These are phyloP conservation scores for Penicillium pulvis DNA, from an alignment of 495 filamentous ascomycete species.

Conservation along the genomic window DNA sequence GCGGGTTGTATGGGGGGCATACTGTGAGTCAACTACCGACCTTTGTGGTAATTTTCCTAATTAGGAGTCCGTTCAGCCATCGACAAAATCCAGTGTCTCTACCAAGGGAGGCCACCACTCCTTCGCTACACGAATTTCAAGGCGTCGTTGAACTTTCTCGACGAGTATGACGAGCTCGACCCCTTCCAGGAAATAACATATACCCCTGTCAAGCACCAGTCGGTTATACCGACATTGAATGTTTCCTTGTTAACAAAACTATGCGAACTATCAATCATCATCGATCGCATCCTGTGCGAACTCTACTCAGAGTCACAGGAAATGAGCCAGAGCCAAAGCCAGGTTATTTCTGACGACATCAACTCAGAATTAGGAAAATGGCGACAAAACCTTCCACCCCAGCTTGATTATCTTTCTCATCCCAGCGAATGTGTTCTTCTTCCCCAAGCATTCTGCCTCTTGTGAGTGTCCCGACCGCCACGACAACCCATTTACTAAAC, in stretches of 20 bases:
- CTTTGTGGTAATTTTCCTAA: too few relatives aligned
- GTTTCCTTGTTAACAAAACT: constrained; percentile 34
- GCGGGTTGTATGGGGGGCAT: constrained; percentile 45
- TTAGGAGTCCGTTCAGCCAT: too few relatives aligned
- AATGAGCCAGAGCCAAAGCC: constrained; percentile 17
- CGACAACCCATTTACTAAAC: neutral
- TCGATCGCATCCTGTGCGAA: constrained; percentile 32
- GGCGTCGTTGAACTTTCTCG: constrained; percentile 30
- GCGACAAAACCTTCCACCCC: constrained; percentile 26
- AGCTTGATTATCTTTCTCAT: constrained; percentile 28
- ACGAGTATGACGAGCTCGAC: constrained; percentile 40
- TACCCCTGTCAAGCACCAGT: constrained; percentile 8
- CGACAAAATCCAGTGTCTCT: constrained; percentile 39
- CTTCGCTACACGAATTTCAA: constrained; percentile 33
- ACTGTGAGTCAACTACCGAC: constrained; percentile 25
- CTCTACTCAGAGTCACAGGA: constrained; percentile 34
- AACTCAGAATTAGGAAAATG: constrained; percentile 26
- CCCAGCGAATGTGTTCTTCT: constrained; percentile 18
- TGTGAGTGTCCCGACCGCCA: constrained; percentile 14
- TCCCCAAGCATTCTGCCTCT: constrained; percentile 26
- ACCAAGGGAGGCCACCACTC: constrained; percentile 34
- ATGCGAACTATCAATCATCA: constrained; percentile 34
- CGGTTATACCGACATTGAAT: constrained; percentile 27
- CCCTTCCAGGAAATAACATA: constrained; percentile 32
- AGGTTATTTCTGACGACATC: constrained; percentile 23